phyloP scores from a whole-genome alignment of 352 stramenopile genomes.

The Phytopythium montanum region DNA sequence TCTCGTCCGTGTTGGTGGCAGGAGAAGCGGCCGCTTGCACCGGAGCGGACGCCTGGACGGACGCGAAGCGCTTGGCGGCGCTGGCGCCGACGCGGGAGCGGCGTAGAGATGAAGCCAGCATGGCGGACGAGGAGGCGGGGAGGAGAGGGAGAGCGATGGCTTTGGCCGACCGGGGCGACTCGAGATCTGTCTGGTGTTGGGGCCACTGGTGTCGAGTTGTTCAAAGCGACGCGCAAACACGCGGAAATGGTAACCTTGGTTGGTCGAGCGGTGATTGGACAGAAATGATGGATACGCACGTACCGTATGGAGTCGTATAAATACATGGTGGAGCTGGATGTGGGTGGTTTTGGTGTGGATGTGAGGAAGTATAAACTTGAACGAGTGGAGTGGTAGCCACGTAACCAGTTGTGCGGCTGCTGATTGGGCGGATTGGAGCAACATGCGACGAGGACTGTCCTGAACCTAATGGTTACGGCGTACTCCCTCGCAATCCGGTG shows the following conservation, averaged over 20 bases:
- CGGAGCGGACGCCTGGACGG: slow-evolving; percentile 28
- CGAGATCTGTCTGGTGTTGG: slow-evolving; percentile 1
- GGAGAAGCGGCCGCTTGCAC: slow-evolving; percentile 2
- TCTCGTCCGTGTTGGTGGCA: slow-evolving; percentile 6
- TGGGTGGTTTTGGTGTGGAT: no score
- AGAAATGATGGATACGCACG: slow-evolving; percentile 3
- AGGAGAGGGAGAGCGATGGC: neutral
- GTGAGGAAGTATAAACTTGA: neutral
- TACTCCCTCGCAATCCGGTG: no score
- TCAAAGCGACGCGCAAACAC: slow-evolving; percentile 1
- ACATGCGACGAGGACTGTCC: neutral
- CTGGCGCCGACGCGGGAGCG: slow-evolving; percentile 14
- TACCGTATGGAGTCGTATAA: neutral
- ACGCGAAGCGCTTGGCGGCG: slow-evolving; percentile 25
- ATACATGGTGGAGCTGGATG: neutral
- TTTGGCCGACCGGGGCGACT: neutral
- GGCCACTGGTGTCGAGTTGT: neutral
- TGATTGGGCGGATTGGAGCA: neutral
- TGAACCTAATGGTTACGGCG: neutral
- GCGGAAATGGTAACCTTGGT: neutral
- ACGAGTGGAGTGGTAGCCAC: neutral
- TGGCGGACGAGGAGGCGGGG: slow-evolving; percentile 6
- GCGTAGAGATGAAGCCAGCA: slow-evolving; percentile 39
- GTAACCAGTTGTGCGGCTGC: neutral
- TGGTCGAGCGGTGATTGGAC: neutral